These are phyloP conservation scores for Kappamyces sp. DNA, from an alignment of 192 early-diverging fungal genomes.

Conservation along the genomic window DNA sequence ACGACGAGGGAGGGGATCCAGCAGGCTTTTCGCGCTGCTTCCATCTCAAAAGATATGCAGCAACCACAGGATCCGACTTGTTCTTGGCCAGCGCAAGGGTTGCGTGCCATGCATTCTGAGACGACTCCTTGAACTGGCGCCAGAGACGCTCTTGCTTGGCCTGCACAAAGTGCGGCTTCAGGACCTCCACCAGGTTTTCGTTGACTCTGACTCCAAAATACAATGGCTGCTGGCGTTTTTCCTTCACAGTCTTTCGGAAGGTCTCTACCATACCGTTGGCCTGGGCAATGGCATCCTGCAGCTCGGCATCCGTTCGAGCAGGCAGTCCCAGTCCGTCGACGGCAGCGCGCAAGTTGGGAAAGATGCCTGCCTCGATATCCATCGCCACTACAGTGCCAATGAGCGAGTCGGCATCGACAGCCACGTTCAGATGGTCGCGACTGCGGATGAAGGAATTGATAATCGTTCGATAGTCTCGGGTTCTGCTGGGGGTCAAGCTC, in stretches of 20 bases:
- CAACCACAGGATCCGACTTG: background rate
- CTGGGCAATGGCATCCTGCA: constrained; percentile 44
- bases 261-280: constrained; percentile 26
- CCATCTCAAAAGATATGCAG: constrained; percentile 1
- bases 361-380: constrained; percentile 43
- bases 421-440: constrained; percentile 50
- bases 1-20: background rate
- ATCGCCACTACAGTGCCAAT: constrained; percentile 57
- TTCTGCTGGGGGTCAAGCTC: constrained; percentile 61
- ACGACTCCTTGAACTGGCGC: constrained; percentile 3
- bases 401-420: constrained; percentile 37
- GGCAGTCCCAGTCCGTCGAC: constrained; percentile 18
- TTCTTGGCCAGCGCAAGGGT: constrained; percentile 16
- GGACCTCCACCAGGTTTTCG: constrained; percentile 3
- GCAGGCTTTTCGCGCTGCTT: background rate
- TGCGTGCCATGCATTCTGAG: constrained; percentile 21
- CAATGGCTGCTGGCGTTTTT: constrained; percentile 1
- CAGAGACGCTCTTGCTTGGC: background rate
- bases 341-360: constrained; percentile 35
- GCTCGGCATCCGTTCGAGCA: constrained; percentile 36
- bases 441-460: constrained; percentile 48
- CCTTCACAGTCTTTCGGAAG: constrained; percentile 23
- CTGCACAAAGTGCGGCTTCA: constrained; percentile 14
- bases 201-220: constrained; percentile 26
- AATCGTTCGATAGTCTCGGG: constrained; percentile 48